Evolutionary conservation across 2,329 filamentous ascomycete species (phyloP).

Genomic region (Aspergillus piperis): DNA sequence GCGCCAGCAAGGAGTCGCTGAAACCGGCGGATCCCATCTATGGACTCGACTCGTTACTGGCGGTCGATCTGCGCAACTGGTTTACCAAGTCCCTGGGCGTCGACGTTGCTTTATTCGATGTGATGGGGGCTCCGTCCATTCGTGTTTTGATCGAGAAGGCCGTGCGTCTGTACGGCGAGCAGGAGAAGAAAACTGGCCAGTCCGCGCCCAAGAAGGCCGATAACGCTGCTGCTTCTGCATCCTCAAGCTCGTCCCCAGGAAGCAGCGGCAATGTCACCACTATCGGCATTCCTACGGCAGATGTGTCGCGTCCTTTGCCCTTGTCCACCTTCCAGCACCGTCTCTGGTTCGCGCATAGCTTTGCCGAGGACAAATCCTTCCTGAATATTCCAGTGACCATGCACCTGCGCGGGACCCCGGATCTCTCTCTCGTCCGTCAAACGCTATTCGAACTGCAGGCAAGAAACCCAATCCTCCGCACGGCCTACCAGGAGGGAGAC

Average conservation of each 20-base stretch:
- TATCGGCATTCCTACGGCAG: neutral
- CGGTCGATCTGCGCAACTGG: constrained; percentile 8
- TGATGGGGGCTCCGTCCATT: neutral
- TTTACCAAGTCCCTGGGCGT: constrained; percentile 2
- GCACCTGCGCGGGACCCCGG: neutral
- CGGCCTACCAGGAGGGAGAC: constrained; percentile 2
- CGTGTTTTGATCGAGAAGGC: neutral
- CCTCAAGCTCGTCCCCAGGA: neutral
- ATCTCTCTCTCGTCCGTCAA: neutral
- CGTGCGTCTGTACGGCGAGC: neutral
- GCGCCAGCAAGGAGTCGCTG: neutral
- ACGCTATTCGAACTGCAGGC: neutral
- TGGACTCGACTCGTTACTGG: constrained; percentile 5
- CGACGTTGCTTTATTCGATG: constrained; percentile 7
- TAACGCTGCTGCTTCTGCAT: neutral
- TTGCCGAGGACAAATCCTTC: neutral
- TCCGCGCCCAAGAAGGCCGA: neutral
- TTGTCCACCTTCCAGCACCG: constrained; percentile 6
- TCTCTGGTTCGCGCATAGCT: constrained; percentile 3
- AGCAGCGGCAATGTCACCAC: neutral
- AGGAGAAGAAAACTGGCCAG: neutral
- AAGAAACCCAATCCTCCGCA: neutral
- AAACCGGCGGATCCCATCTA: constrained; percentile 1
- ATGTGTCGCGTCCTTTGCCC: neutral
- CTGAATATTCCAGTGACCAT: constrained; percentile 3